Percentiles rank a stretch among this genome's conserved stretches.
phyloP scores from a whole-genome alignment of 768 basidiomycete genomes.

The Crucibulum laeve region DNA sequence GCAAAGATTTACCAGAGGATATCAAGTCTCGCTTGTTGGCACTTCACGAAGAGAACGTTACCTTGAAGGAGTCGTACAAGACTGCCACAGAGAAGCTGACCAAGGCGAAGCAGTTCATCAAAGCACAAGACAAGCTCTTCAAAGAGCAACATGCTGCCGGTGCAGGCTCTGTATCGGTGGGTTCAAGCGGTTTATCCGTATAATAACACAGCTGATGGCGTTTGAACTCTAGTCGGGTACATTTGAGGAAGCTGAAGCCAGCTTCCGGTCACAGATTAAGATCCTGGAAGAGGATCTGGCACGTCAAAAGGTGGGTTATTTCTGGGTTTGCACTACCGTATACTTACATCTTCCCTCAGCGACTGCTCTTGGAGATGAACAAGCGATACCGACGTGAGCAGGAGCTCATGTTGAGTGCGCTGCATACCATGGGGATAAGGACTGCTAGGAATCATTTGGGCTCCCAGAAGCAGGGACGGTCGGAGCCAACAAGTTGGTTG shows the following conservation, averaged over 20 bases:
- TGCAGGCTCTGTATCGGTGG: constrained; percentile 40
- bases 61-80: constrained; percentile 67
- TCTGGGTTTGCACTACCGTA: not conserved
- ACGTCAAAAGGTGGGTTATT: constrained; percentile 44
- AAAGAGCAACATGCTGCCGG: constrained; percentile 73
- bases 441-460: constrained; percentile 58
- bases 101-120: constrained; percentile 91
- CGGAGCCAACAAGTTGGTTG: constrained; percentile 54
- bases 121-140: constrained; percentile 85
- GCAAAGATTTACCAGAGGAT: constrained; percentile 80
- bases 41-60: constrained; percentile 75
- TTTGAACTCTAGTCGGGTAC: constrained; percentile 33
- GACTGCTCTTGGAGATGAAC: constrained; percentile 48
- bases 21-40: constrained; percentile 69
- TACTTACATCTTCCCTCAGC: constrained; percentile 23
- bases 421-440: constrained; percentile 69
- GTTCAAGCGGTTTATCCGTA: constrained; percentile 14
- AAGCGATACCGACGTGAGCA: constrained; percentile 72
- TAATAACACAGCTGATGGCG: not conserved
- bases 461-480: constrained; percentile 27
- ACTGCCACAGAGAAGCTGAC: constrained; percentile 69
- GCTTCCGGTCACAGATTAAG: constrained; percentile 60
- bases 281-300: constrained; percentile 61
- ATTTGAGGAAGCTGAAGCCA: constrained; percentile 72
- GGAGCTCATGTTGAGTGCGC: constrained; percentile 71